Conservation (phyloP, 148 eudicot species). For the Chenopodium album region DNA sequence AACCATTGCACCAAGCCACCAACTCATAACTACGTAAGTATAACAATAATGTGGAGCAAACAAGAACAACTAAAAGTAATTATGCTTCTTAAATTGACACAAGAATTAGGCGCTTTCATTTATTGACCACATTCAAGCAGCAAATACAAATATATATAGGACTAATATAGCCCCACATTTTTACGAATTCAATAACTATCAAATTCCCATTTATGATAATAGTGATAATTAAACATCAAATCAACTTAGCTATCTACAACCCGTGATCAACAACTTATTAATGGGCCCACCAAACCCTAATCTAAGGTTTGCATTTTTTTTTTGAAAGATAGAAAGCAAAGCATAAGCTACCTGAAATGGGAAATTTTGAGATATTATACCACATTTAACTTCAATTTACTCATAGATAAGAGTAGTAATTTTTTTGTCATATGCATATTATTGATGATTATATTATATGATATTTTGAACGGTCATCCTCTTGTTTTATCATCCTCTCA, state of each 20-base stretch:
- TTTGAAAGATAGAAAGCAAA: not conserved
- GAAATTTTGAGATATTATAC: not conserved
- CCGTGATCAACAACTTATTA: constrained; percentile 19
- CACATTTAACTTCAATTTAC: not conserved
- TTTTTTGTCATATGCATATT: not conserved
- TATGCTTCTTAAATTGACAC: constrained; percentile 16
- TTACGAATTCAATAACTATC: not conserved
- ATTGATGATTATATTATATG: not conserved
- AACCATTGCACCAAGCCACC: not conserved
- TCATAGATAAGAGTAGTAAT: not conserved
- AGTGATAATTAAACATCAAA: constrained; percentile 9
- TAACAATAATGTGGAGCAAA: not conserved
- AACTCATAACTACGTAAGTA: too few relatives aligned
- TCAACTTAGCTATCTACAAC: constrained; percentile 25
- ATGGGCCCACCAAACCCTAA: constrained; percentile 18
- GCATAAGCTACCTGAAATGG: not conserved
- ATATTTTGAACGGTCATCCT: too few relatives aligned
- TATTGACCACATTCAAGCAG: constrained; percentile 15
- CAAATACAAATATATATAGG: not conserved
- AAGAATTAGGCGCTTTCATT: constrained; percentile 19
- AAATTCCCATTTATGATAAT: constrained; percentile 3
- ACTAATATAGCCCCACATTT: not conserved
- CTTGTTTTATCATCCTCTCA: too few relatives aligned
- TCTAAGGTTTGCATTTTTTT: constrained; percentile 11
- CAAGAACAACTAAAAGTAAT: constrained; percentile 8